Percentiles rank a stretch among this genome's conserved stretches.
Conservation (phyloP, 2,329 filamentous ascomycete species). For the Claviceps pazoutovae region DNA sequence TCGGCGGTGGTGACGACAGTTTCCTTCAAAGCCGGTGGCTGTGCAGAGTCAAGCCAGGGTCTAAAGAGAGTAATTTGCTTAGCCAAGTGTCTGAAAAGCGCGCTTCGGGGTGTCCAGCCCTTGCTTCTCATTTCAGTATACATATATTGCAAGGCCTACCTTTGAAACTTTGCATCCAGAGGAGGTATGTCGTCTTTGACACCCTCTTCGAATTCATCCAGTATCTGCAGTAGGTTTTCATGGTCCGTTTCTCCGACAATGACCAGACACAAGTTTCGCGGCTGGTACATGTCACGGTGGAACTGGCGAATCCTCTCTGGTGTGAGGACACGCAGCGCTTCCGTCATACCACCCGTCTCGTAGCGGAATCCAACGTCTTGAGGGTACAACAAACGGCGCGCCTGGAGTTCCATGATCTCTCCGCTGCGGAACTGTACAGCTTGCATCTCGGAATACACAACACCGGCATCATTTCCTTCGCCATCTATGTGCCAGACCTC, state of each 20-base stretch:
- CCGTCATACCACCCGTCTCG: conserved; percentile 96
- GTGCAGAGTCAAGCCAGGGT: conserved; percentile 82
- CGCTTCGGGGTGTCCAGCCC: too few species aligned
- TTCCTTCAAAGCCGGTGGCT: conserved; percentile 56
- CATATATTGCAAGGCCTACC: conserved; percentile 23
- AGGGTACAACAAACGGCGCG: conserved; percentile 71
- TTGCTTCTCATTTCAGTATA: background rate
- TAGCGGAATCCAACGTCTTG: conserved; percentile 87
- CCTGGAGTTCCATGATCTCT: conserved; percentile 77
- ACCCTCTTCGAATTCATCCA: conserved; percentile 79
- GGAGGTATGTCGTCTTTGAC: conserved; percentile 72
- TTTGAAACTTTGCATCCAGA: conserved; percentile 59
- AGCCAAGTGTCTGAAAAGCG: background rate
- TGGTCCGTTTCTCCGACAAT: conserved; percentile 90
- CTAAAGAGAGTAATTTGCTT: conserved; percentile 12
- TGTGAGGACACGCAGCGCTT: conserved; percentile 72
- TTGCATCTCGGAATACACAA: conserved; percentile 99
- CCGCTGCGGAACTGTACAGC: conserved; percentile 72
- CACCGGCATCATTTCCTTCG: conserved; percentile 84
- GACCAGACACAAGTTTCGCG: conserved; percentile 82
- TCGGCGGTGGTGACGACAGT: conserved; percentile 67
- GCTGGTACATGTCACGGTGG: conserved; percentile 94
- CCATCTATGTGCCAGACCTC: conserved; percentile 95
- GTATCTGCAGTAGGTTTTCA: conserved; percentile 59
- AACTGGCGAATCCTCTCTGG: conserved; percentile 87